Base-by-base conservation (phyloP, 164 flowering plant genomes). In the Umbilicus rupestris region DNA sequence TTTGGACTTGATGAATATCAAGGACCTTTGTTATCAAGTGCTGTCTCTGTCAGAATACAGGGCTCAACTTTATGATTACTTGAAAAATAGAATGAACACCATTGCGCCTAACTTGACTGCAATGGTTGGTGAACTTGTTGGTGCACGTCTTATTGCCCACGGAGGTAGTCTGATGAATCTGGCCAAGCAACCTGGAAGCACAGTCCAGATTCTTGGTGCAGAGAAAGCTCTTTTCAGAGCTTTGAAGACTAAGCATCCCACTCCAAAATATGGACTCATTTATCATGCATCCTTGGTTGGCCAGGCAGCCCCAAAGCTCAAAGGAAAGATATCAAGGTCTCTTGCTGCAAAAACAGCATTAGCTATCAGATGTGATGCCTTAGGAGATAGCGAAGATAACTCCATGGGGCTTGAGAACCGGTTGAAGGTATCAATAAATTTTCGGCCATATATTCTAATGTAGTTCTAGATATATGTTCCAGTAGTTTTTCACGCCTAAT, bases 291-390 rank as follows among this genome's bases (percentile, higher is more conserved):
- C 55, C 7, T 9, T 49, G 55, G 26, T 49, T 49, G 55, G 55
- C 26, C 26, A n/a, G 49, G 49, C 49, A 45, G 49, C 49, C n/a
- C 49, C 49, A 45, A 45, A 45, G 49, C 49, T 45, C 49, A 5
- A 49, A 49, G 55, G 24, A 49, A 49, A 20, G 26, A 49, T 63
- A 35, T 84, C 98, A 66, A 78, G 98, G 19, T 89, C 96, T 19
- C 91, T 93, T 70, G 94, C 98, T 42, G 92, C 96, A 0, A 93
- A 93, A 80, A 62, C 90, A 74, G 91, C 91, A 15, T 73, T 93
- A 73, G 94, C 97, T 26, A 83, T 90, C 58, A 75, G 98, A 64
- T 89, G 62, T 77, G 98, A 93, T 89, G 96, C 98, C 69, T 86
- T 93, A 66, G 96, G 97, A 64, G 97, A 93, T 58, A 49, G 67